Evolutionary conservation across 805 yeast genomes (phyloP).

Genomic region (Yamadazyma laniorum): DNA sequence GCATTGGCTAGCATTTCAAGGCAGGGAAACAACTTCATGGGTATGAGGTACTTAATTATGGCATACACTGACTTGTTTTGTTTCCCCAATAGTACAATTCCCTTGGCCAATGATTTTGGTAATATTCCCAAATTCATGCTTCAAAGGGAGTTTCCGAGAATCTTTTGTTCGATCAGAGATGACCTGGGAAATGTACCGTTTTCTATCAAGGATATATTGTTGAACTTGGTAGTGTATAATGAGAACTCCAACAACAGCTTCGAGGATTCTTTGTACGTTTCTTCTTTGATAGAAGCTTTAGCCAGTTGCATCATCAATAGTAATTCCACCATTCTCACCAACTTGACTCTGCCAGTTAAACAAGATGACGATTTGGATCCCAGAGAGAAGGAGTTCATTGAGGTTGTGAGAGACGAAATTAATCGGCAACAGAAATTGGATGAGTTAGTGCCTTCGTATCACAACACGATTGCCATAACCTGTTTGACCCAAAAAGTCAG

Average conservation of each 20-base stretch:
- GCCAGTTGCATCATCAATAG: constrained; percentile 31
- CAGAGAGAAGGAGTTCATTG: constrained; percentile 19
- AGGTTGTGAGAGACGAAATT: constrained; percentile 56
- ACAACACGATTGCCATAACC: constrained; percentile 50
- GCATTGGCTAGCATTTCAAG: constrained; percentile 71
- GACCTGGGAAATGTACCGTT: constrained; percentile 58
- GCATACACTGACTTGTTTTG: constrained; percentile 73
- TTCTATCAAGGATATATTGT: constrained; percentile 57
- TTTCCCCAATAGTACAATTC: constrained; percentile 59
- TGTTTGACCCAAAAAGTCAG: constrained; percentile 60
- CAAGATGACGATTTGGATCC: constrained; percentile 9
- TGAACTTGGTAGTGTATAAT: constrained; percentile 75
- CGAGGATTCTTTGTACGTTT: constrained; percentile 68
- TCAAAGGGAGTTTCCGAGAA: constrained; percentile 63
- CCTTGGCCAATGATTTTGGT: constrained; percentile 77
- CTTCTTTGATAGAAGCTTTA: constrained; percentile 55
- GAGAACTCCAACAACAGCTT: constrained; percentile 80
- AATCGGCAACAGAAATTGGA: constrained; percentile 77
- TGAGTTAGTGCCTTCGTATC: constrained; percentile 79
- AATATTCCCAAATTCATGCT: constrained; percentile 68
- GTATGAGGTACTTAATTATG: constrained; percentile 66
- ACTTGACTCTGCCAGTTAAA: constrained; percentile 2
- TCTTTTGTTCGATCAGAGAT: constrained; percentile 60
- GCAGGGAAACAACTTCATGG: constrained; percentile 61
- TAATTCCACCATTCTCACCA: constrained; percentile 8